Conservation (phyloP, 2,329 filamentous ascomycete species). For the Aspergillus sp. region DNA sequence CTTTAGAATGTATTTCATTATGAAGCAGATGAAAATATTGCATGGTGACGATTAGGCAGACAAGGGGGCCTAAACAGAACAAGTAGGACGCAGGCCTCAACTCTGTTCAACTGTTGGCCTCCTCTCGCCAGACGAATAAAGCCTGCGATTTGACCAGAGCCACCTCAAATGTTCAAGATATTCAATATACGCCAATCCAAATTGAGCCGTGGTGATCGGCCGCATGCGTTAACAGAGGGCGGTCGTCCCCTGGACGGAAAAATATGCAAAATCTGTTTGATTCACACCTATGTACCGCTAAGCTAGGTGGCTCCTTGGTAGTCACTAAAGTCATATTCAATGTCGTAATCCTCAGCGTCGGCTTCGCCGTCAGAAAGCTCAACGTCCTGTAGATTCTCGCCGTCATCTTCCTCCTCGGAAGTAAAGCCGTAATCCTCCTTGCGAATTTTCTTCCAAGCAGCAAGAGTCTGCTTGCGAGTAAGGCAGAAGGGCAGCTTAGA, state of each 20-base stretch:
- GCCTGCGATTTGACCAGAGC: too few relatives aligned
- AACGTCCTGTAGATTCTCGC: conserved; percentile 25
- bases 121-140: too few relatives aligned
- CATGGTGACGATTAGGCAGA: too few relatives aligned
- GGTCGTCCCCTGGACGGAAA: neutral
- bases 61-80: too few relatives aligned
- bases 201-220: too few relatives aligned
- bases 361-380: conserved; percentile 24
- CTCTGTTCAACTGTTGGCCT: too few relatives aligned
- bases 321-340: conserved; percentile 27
- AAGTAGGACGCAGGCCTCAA: too few relatives aligned
- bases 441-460: conserved; percentile 24
- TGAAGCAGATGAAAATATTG: too few relatives aligned
- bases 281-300: neutral
- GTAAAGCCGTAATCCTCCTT: conserved; percentile 28
- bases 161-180: too few relatives aligned
- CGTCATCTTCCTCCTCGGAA: conserved; percentile 21
- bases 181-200: too few relatives aligned
- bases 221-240: too few relatives aligned
- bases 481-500: conserved; percentile 26
- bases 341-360: conserved; percentile 24
- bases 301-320: conserved; percentile 13
- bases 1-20: too few relatives aligned
- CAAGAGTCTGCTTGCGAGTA: conserved; percentile 24
- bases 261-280: neutral